These are phyloP conservation scores for Eucalyptus decipiens DNA, from an alignment of 345 rosid species.

Conservation along the genomic window DNA sequence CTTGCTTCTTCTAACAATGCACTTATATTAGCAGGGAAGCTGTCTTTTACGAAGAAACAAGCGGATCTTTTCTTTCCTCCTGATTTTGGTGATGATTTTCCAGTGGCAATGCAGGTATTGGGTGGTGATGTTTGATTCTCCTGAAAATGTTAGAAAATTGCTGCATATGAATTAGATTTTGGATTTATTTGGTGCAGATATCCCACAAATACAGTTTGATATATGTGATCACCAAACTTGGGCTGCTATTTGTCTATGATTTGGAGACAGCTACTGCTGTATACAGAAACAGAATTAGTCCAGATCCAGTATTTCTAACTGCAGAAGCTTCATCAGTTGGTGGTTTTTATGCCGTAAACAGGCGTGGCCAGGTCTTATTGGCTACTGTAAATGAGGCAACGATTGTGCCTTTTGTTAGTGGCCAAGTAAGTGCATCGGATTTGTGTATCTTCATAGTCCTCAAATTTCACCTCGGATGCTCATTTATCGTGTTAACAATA, in stretches of 20 bases:
- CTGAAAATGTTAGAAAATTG: slow-evolving; percentile 74
- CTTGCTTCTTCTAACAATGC: not conserved
- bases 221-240: slow-evolving; percentile 93
- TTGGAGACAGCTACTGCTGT: slow-evolving; percentile 97
- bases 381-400: slow-evolving; percentile 96
- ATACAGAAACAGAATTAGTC: slow-evolving; percentile 91
- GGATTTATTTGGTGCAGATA: slow-evolving; percentile 42
- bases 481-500: not conserved
- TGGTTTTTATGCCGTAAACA: slow-evolving; percentile 87
- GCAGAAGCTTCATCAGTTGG: slow-evolving; percentile 77
- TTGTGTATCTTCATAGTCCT: slow-evolving; percentile 8
- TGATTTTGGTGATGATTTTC: slow-evolving; percentile 96
- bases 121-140: not conserved
- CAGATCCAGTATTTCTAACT: slow-evolving; percentile 96
- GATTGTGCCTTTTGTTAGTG: slow-evolving; percentile 91
- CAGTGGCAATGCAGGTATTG: slow-evolving; percentile 96
- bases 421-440: slow-evolving; percentile 52
- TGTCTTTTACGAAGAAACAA: slow-evolving; percentile 88
- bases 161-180: slow-evolving; percentile 22
- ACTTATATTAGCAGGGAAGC: slow-evolving; percentile 46
- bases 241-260: slow-evolving; percentile 93
- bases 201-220: slow-evolving; percentile 93
- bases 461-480: not conserved
- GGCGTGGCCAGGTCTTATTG: slow-evolving; percentile 82
- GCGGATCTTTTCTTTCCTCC: slow-evolving; percentile 99